phyloP scores from a whole-genome alignment of 2,329 filamentous ascomycete species.

The Botrytis fragariae region DNA sequence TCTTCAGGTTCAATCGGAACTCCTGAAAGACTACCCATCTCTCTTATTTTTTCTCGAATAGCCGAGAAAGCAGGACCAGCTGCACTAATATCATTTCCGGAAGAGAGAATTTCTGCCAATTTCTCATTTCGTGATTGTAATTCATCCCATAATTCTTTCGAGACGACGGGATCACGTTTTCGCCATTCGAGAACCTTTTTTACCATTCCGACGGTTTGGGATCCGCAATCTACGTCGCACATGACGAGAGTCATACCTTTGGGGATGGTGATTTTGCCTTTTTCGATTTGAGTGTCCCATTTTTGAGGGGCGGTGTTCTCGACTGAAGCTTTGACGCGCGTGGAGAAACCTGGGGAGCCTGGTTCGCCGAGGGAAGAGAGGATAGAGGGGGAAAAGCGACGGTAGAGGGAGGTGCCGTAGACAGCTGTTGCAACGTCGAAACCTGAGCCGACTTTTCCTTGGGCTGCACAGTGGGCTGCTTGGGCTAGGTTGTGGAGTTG shows the following conservation, averaged over 20 bases:
- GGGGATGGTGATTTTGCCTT: constrained; percentile 69
- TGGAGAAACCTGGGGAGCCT: constrained; percentile 64
- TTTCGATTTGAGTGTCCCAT: constrained; percentile 80
- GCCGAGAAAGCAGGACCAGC: constrained; percentile 48
- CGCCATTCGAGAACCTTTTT: constrained; percentile 87
- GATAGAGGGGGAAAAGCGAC: constrained; percentile 82
- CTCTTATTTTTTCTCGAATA: constrained; percentile 63
- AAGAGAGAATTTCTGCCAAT: constrained; percentile 62
- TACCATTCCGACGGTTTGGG: constrained; percentile 92
- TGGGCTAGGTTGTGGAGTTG: constrained; percentile 90
- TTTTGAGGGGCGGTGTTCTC: constrained; percentile 50
- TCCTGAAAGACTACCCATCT: constrained; percentile 70
- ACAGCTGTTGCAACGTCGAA: constrained; percentile 95
- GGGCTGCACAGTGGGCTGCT: constrained; percentile 88
- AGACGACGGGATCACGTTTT: constrained; percentile 58
- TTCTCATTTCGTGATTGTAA: constrained; percentile 73
- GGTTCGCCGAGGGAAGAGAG: constrained; percentile 66
- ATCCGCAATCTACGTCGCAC: constrained; percentile 95
- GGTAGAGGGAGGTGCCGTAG: constrained; percentile 86
- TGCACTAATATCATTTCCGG: constrained; percentile 44
- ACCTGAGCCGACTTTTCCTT: constrained; percentile 93
- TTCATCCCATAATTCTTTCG: constrained; percentile 68
- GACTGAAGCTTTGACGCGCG: constrained; percentile 62
- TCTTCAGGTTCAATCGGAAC: constrained; percentile 87
- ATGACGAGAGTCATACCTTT: constrained; percentile 75